These are phyloP conservation scores for Yarrowia bubula DNA, from an alignment of 805 yeast genomes.

Conservation along the genomic window DNA sequence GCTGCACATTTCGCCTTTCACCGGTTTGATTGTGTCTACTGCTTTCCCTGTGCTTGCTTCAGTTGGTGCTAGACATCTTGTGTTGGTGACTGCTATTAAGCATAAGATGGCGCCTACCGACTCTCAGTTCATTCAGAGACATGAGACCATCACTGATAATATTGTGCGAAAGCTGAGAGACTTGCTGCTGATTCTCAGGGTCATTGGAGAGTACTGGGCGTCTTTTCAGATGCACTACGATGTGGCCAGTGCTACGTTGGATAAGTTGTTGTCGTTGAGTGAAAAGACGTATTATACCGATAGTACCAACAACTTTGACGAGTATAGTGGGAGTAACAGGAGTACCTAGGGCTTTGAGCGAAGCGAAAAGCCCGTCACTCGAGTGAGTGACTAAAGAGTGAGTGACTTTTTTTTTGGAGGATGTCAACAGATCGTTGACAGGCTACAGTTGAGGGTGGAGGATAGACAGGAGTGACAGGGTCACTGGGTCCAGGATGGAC, in stretches of 20 bases:
- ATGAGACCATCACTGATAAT: slow-evolving; percentile 23
- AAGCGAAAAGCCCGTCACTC: too few relatives aligned
- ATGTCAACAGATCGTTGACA: too few relatives aligned
- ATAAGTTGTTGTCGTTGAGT: slow-evolving; percentile 13
- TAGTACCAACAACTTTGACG: not conserved
- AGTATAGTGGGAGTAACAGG: slow-evolving; percentile 3
- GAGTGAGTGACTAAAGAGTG: too few relatives aligned
- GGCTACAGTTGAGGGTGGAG: too few relatives aligned
- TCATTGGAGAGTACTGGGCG: slow-evolving; percentile 27
- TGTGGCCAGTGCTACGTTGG: slow-evolving; percentile 20
- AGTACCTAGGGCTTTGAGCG: not conserved
- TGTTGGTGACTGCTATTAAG: slow-evolving; percentile 17
- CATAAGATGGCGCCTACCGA: slow-evolving; percentile 6
- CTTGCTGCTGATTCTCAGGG: slow-evolving; percentile 20
- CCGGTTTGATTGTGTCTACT: slow-evolving; percentile 24
- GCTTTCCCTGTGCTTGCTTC: slow-evolving; percentile 22
- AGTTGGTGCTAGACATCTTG: slow-evolving; percentile 17
- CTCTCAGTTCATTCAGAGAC: slow-evolving; percentile 21
- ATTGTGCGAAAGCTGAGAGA: slow-evolving; percentile 24
- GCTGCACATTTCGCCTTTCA: slow-evolving; percentile 24
- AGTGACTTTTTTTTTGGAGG: too few relatives aligned
- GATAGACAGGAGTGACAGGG: not conserved
- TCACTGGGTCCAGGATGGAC: not conserved
- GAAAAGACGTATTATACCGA: slow-evolving; percentile 25
- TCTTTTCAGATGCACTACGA: slow-evolving; percentile 26